phyloP scores from a whole-genome alignment of 371 early-diverging fungal species.

The Cokeromyces recurvatus region DNA sequence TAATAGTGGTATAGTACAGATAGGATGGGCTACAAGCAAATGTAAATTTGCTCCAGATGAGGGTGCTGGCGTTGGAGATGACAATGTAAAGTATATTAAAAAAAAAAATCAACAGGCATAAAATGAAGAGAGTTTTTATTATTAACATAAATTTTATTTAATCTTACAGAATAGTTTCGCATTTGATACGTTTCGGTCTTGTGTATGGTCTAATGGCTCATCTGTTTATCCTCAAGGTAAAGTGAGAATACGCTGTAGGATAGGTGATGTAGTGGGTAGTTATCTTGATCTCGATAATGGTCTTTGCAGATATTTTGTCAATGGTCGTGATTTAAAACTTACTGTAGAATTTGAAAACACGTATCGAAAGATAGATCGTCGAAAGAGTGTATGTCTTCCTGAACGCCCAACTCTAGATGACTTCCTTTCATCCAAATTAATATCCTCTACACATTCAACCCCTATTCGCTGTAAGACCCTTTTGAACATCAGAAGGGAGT shows the following conservation, averaged over 20 bases:
- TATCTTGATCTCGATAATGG: constrained; percentile 44
- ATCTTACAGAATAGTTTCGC: constrained; percentile 51
- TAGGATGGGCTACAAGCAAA: constrained; percentile 60
- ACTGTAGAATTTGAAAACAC: constrained; percentile 45
- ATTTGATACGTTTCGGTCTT: constrained; percentile 56
- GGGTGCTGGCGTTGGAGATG: constrained; percentile 61
- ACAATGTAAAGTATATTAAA: constrained; percentile 39
- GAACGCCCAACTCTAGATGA: no score
- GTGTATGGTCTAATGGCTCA: constrained; percentile 50
- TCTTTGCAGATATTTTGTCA: constrained; percentile 41
- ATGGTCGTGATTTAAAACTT: constrained; percentile 35
- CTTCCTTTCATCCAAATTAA: not conserved
- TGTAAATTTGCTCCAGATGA: constrained; percentile 63
- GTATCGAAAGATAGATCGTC: constrained; percentile 3
- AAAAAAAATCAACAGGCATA: no score
- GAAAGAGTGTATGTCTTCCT: no score
- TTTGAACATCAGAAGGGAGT: not conserved
- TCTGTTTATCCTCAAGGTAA: constrained; percentile 36
- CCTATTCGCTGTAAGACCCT: not conserved
- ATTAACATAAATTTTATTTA: not conserved
- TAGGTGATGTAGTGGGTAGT: constrained; percentile 46
- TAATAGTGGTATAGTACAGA: constrained; percentile 60
- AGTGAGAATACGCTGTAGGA: constrained; percentile 25
- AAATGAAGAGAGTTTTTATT: no score
- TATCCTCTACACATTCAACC: not conserved